Conservation (phyloP, 1,139 yeast genomes). For the Yamadazyma atlantica region DNA sequence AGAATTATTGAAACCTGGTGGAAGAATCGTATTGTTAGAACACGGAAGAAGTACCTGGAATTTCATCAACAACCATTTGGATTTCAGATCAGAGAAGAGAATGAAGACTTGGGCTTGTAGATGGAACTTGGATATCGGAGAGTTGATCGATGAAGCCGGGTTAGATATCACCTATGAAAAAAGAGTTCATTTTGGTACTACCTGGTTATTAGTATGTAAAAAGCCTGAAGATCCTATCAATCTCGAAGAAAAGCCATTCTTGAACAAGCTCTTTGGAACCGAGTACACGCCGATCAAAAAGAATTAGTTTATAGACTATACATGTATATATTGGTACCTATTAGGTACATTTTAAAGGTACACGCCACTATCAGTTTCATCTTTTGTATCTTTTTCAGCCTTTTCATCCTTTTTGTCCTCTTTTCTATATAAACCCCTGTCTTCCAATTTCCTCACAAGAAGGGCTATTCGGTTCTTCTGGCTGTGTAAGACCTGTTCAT, state of each 20-base stretch:
- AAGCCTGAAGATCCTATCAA: constrained; percentile 61
- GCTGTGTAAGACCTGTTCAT: constrained; percentile 27
- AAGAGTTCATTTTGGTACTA: constrained; percentile 89
- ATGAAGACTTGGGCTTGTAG: constrained; percentile 95
- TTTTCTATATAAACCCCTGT: constrained; percentile 22
- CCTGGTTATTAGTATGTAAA: constrained; percentile 81
- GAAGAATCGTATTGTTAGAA: constrained; percentile 81
- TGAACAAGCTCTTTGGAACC: constrained; percentile 43
- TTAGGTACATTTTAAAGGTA: constrained; percentile 12
- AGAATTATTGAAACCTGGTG: constrained; percentile 79
- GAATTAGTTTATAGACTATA: constrained; percentile 10
- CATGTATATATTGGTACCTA: constrained; percentile 1
- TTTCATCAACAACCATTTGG: constrained; percentile 76
- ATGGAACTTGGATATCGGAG: constrained; percentile 94
- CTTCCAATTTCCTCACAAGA: constrained; percentile 25
- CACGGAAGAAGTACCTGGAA: constrained; percentile 88
- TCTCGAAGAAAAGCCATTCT: constrained; percentile 43
- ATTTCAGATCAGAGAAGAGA: constrained; percentile 78
- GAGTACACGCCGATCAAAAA: constrained; percentile 29
- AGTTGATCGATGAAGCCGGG: constrained; percentile 78
- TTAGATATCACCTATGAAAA: constrained; percentile 77
- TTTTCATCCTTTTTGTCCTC: constrained; percentile 2
- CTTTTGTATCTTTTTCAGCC: constrained; percentile 8
- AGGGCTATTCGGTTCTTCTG: constrained; percentile 25
- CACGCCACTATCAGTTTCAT: constrained; percentile 12